Base-by-base conservation (phyloP, 805 yeast genomes). In the Schizosaccharomyces osmophilus region DNA sequence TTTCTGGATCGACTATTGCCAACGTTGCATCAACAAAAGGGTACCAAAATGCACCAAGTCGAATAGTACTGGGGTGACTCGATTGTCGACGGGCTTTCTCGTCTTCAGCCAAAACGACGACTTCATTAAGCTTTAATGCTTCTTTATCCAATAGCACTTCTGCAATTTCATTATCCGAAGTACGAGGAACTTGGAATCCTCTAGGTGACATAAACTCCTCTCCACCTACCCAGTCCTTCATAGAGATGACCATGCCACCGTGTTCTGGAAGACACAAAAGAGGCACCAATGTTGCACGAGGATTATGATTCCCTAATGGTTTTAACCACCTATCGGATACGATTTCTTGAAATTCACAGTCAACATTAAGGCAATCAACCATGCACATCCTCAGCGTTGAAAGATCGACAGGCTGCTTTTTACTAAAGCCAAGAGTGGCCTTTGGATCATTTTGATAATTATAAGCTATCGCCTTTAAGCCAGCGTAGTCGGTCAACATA, bases 1-100 rank as follows among this genome's bases (percentile, higher is more conserved):
- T 87, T 63, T 93, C 97, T 0, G 97, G 97, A 69, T 94, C 88
- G 0, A 93, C 97, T 36, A 93, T 80, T 0, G 97, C 97, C 41
- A 90, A 70, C 0, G 95, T 86, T 0, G 97, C 90, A 73, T 90
- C 96, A 0, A 97, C 96, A 1, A 93, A 71, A 0, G 98, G 97
- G 67, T 78, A 87, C 0, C 98, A 98, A 75, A 90, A 93, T 0
- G 96, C 84, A 19, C 94, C 95, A 0, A 93, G 83, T 60, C 95
- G 75, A 54, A 87, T 72, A 4, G 65, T 63, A 39, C 55, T 55
- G 11, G 61, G 60, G 24, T 19, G 41, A 8, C 24, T 31, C n/a
- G 61, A 31, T 24, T 43, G 61, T 4, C 55, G 61, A 22, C 55
- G 26, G 11, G 54, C 26, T 43, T 59, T 43, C 11, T 59, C 54